These are phyloP conservation scores for Wickerhamiella azyma DNA, from an alignment of 805 yeast genomes.

Conservation along the genomic window DNA sequence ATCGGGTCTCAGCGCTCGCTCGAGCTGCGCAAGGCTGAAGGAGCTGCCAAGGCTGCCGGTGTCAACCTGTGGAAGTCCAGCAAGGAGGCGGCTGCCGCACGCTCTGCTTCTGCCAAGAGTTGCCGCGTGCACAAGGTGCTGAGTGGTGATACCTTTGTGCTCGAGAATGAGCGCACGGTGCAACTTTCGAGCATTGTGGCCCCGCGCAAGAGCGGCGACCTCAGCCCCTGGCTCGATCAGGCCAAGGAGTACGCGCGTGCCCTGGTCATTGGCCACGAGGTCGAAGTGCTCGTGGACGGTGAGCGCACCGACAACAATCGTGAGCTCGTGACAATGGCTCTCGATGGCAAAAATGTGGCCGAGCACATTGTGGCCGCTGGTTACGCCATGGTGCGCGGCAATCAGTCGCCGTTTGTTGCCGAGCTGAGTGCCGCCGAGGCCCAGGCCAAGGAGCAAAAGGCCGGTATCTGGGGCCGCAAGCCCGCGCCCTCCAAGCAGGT, in stretches of 20 bases:
- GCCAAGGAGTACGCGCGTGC: conserved; percentile 68
- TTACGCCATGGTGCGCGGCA: conserved; percentile 67
- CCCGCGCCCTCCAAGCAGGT: conserved; percentile 48
- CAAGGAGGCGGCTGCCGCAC: conserved; percentile 17
- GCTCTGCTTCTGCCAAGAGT: conserved; percentile 28
- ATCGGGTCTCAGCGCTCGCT: conserved; percentile 56
- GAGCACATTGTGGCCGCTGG: conserved; percentile 50
- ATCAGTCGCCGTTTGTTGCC: conserved; percentile 70
- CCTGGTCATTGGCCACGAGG: conserved; percentile 55
- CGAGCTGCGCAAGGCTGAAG: conserved; percentile 49
- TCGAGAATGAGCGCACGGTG: conserved; percentile 43
- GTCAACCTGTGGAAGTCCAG: conserved; percentile 44
- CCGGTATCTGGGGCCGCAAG: conserved; percentile 50
- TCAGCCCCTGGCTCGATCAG: conserved; percentile 42
- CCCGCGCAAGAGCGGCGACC: conserved; percentile 51
- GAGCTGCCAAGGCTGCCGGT: conserved; percentile 40
- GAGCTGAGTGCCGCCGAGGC: conserved; percentile 55
- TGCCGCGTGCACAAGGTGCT: conserved; percentile 49
- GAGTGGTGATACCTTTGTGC: conserved; percentile 51
- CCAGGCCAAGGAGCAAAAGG: conserved; percentile 39
- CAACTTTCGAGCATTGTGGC: conserved; percentile 66
- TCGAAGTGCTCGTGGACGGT: conserved; percentile 48
- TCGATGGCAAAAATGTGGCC: conserved; percentile 46
- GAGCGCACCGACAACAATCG: conserved; percentile 53
- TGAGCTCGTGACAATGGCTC: conserved; percentile 45